phyloP scores from a whole-genome alignment of 352 stramenopile species.

The Globisporangium mamillatum region DNA sequence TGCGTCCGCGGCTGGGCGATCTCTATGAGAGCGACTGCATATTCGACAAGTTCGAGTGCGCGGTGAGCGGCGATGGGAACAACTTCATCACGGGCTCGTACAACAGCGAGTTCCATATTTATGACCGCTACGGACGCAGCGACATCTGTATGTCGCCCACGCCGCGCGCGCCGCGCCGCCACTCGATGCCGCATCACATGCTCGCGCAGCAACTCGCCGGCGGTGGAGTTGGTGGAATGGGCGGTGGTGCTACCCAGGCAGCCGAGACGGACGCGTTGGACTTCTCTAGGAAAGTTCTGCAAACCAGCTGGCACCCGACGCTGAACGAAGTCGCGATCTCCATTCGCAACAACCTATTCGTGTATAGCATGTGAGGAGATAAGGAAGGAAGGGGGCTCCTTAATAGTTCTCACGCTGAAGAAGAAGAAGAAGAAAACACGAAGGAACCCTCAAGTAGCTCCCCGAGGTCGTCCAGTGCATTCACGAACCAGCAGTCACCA shows the following conservation, averaged over 20 bases:
- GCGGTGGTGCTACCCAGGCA: slow-evolving; percentile 21
- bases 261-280: slow-evolving; percentile 58
- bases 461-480: background rate
- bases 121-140: slow-evolving; percentile 78
- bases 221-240: slow-evolving; percentile 25
- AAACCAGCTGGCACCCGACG: slow-evolving; percentile 83
- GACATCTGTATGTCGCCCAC: slow-evolving; percentile 71
- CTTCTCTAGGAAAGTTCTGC: slow-evolving; percentile 85
- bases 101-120: slow-evolving; percentile 93
- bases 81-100: slow-evolving; percentile 94
- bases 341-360: slow-evolving; percentile 83
- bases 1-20: slow-evolving; percentile 84
- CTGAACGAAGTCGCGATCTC: slow-evolving; percentile 76
- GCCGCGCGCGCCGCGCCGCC: slow-evolving; percentile 42
- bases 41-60: slow-evolving; percentile 97
- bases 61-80: slow-evolving; percentile 88
- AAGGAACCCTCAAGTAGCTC: background rate
- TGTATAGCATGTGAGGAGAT: slow-evolving; percentile 58
- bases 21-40: slow-evolving; percentile 96
- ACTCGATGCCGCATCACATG: slow-evolving; percentile 67
- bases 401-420: background rate
- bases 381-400: background rate
- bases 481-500: background rate
- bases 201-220: slow-evolving; percentile 60
- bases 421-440: background rate